Percentiles rank a stretch among this genome's conserved stretches.
Conservation (phyloP, 108 stramenopile species). For the Stephanodiscus minutulus region DNA sequence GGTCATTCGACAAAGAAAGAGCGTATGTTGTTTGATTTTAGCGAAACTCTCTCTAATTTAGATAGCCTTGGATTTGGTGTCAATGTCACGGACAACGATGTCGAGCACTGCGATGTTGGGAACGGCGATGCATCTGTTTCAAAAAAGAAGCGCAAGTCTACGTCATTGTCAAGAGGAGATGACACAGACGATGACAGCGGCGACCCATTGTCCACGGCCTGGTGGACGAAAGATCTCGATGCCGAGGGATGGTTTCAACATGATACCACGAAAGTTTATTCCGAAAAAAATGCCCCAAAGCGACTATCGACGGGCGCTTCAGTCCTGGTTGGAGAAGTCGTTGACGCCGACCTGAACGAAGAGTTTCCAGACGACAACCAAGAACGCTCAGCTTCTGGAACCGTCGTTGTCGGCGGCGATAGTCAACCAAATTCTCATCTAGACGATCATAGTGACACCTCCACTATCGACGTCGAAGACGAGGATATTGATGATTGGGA, state of each 20-base stretch:
- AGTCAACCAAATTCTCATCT: not conserved
- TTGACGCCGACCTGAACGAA: slow-evolving; percentile 16
- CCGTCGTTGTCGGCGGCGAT: not conserved
- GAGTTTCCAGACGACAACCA: slow-evolving; percentile 8
- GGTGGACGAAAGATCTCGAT: slow-evolving; percentile 46
- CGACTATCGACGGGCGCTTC: slow-evolving; percentile 9
- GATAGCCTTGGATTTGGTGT: slow-evolving; percentile 21
- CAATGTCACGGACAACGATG: slow-evolving; percentile 1
- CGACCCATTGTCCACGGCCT: slow-evolving; percentile 10
- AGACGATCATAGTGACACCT: slow-evolving; percentile 23
- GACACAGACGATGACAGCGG: slow-evolving; percentile 12
- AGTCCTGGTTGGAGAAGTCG: not conserved
- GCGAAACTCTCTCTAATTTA: slow-evolving; percentile 20
- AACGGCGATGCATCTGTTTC: slow-evolving; percentile 1
- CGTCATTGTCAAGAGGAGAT: not conserved
- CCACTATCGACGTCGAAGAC: slow-evolving; percentile 27
- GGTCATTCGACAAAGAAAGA: slow-evolving; percentile 3
- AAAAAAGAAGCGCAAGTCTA: slow-evolving; percentile 2
- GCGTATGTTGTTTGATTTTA: slow-evolving; percentile 19
- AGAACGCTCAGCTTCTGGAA: slow-evolving; percentile 1
- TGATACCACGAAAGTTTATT: slow-evolving; percentile 40
- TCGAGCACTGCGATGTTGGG: slow-evolving; percentile 1
- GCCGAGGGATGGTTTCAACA: slow-evolving; percentile 44
- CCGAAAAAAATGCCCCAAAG: slow-evolving; percentile 14
- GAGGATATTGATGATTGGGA: slow-evolving; percentile 52